phyloP scores from a whole-genome alignment of 2,329 filamentous ascomycete species.

The Lojkania enalia region DNA sequence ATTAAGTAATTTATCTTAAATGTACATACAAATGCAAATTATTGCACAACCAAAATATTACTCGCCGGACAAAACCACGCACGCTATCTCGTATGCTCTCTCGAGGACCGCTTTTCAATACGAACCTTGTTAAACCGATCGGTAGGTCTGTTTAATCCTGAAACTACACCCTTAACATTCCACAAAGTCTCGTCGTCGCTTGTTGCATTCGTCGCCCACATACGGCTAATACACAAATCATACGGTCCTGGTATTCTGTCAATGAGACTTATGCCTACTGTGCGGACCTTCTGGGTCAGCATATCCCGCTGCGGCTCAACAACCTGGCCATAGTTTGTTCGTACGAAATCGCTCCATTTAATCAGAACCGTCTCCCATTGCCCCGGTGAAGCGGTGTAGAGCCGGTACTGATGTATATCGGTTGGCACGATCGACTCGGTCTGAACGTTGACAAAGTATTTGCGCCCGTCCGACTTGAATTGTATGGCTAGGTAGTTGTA shows the following conservation, averaged over 20 bases:
- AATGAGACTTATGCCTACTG: constrained; percentile 83
- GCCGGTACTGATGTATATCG: constrained; percentile 92
- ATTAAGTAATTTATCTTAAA: too few species aligned
- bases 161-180: constrained; percentile 28
- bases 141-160: too few species aligned
- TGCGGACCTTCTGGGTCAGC: constrained; percentile 80
- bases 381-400: constrained; percentile 77
- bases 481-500: constrained; percentile 86
- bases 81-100: too few species aligned
- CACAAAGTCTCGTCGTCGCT: constrained; percentile 39
- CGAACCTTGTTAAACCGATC: constrained; percentile 28
- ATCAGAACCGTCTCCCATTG: constrained; percentile 96
- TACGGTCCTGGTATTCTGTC: constrained; percentile 88
- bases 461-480: constrained; percentile 85
- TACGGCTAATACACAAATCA: constrained; percentile 78
- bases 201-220: constrained; percentile 84
- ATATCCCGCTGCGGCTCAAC: constrained; percentile 93
- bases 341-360: constrained; percentile 88
- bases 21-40: too few species aligned
- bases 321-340: constrained; percentile 89
- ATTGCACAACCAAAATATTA: too few species aligned
- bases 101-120: too few species aligned
- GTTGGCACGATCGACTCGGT: constrained; percentile 91
- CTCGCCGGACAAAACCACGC: too few species aligned
- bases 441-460: constrained; percentile 94